Evolutionary conservation across 371 early-diverging fungal genomes (phyloP).

Genomic region (Chytridium lagenaria): DNA sequence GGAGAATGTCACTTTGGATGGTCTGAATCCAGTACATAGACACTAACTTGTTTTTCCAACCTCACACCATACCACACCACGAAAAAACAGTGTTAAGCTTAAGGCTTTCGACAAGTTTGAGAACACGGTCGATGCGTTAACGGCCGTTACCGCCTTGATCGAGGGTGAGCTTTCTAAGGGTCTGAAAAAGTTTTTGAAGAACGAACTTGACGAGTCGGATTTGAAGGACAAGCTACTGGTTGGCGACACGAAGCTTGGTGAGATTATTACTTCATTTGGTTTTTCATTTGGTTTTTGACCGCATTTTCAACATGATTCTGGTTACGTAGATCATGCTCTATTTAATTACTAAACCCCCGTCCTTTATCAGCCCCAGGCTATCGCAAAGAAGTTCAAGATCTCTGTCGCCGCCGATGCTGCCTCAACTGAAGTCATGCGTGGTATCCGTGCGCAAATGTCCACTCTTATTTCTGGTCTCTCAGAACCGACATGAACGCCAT

Average conservation of each 20-base stretch:
- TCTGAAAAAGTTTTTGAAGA: conserved; percentile 89
- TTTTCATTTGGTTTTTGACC: background rate
- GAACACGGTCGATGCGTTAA: conserved; percentile 94
- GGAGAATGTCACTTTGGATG: too few relatives aligned
- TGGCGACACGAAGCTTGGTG: conserved; percentile 92
- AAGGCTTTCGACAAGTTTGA: conserved; percentile 95
- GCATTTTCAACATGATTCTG: background rate
- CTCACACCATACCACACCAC: too few relatives aligned
- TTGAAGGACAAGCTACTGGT: conserved; percentile 91
- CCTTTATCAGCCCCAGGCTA: conserved; percentile 45
- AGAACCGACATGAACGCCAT: conserved; percentile 88
- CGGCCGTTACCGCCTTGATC: conserved; percentile 92
- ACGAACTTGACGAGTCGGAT: conserved; percentile 81
- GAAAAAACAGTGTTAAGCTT: conserved; percentile 92
- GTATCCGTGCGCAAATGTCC: conserved; percentile 87
- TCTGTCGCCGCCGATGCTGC: conserved; percentile 87
- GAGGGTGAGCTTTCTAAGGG: conserved; percentile 93
- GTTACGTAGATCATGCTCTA: too few relatives aligned
- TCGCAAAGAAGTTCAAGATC: conserved; percentile 92
- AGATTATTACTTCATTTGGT: conserved; percentile 16
- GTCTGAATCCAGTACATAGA: background rate
- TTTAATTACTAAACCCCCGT: too few relatives aligned
- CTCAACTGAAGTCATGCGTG: conserved; percentile 88
- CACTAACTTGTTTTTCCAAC: background rate
- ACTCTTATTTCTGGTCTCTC: conserved; percentile 84